These are phyloP conservation scores for Penicillium lividum DNA, from an alignment of 495 filamentous ascomycete genomes.

Conservation along the genomic window DNA sequence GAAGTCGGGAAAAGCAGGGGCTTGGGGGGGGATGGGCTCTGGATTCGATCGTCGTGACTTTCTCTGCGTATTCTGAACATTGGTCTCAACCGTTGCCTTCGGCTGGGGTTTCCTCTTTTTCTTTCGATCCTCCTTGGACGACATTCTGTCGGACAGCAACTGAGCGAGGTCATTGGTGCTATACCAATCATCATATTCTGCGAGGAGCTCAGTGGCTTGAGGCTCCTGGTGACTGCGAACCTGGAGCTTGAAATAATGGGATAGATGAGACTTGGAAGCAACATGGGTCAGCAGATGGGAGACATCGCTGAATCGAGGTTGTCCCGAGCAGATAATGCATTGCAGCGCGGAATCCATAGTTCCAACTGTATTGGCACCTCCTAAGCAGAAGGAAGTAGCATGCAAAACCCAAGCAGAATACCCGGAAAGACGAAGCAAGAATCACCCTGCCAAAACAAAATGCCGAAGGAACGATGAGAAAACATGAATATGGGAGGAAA, in stretches of 20 bases:
- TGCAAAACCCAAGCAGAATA: conserved; percentile 21
- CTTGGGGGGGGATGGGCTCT: conserved; percentile 1
- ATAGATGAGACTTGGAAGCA: conserved; percentile 79
- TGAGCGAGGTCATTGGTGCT: conserved; percentile 59
- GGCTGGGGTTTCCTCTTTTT: conserved; percentile 35
- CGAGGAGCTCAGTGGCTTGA: conserved; percentile 48
- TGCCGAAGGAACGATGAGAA: conserved; percentile 22
- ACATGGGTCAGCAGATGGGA: conserved; percentile 90
- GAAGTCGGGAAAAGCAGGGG: conserved; percentile 20
- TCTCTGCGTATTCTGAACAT: conserved; percentile 1
- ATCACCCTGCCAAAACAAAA: not conserved
- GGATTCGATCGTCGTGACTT: conserved; percentile 1
- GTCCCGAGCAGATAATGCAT: conserved; percentile 79
- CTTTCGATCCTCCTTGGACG: conserved; percentile 67
- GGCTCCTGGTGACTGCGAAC: conserved; percentile 61
- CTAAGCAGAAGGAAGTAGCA: conserved; percentile 31
- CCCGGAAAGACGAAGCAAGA: conserved; percentile 9
- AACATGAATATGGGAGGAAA: not conserved
- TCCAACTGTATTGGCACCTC: conserved; percentile 8
- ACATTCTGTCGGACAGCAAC: conserved; percentile 69
- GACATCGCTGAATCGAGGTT: conserved; percentile 78
- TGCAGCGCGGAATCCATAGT: conserved; percentile 59
- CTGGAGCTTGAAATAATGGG: conserved; percentile 70
- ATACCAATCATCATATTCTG: conserved; percentile 72
- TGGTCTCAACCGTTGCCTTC: conserved; percentile 7